These are phyloP conservation scores for Elongisporangium prolatum DNA, from an alignment of 352 stramenopile species.

Conservation along the genomic window DNA sequence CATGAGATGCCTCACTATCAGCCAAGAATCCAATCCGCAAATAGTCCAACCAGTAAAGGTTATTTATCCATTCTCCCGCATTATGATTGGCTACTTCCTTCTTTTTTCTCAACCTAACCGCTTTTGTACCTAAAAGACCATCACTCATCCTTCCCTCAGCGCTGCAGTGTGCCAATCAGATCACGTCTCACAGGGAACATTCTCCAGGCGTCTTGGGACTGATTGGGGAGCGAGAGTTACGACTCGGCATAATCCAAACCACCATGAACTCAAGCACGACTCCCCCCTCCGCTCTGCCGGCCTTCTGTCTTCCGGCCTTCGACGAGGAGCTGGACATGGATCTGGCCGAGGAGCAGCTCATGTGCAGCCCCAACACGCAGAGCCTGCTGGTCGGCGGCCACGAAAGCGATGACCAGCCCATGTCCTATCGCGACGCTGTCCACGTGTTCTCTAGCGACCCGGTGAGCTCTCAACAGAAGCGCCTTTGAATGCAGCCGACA, in stretches of 20 bases:
- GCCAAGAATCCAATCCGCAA: background rate
- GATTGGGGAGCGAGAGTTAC: background rate
- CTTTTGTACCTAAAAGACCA: background rate
- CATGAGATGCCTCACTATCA: background rate
- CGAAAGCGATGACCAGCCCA: constrained; percentile 12
- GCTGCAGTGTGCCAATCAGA: background rate
- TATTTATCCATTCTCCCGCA: background rate
- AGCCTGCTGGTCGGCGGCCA: background rate
- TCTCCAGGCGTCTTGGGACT: background rate
- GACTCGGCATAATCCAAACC: background rate
- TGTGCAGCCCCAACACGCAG: background rate
- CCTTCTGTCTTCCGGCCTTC: constrained; percentile 14
- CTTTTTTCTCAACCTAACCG: background rate
- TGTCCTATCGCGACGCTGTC: constrained; percentile 37
- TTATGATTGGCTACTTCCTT: background rate
- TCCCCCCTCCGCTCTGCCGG: background rate
- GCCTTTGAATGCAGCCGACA: background rate
- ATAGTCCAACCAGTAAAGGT: background rate
- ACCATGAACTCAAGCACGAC: constrained; percentile 8
- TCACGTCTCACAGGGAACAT: background rate
- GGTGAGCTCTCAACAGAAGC: constrained; percentile 2
- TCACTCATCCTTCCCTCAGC: background rate
- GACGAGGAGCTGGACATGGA: constrained; percentile 30
- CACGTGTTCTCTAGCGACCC: constrained; percentile 35
- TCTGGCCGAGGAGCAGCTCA: constrained; percentile 10